phyloP scores from a whole-genome alignment of 1,139 yeast species.

The Saccharomycopsis phalli region DNA sequence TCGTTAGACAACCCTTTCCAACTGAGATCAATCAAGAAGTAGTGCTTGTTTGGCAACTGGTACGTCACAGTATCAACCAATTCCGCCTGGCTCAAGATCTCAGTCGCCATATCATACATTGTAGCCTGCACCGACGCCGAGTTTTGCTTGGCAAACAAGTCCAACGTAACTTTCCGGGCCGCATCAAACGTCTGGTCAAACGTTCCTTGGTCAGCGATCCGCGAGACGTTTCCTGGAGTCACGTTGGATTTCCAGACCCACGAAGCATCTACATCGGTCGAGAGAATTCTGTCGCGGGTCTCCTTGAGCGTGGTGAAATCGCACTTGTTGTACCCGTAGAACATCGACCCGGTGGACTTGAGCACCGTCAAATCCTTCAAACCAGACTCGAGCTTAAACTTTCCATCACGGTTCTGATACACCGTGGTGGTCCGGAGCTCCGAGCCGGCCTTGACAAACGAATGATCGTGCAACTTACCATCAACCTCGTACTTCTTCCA shows the following conservation, averaged over 20 bases:
- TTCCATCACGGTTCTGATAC: slow-evolving; percentile 36
- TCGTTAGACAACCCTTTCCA: slow-evolving; percentile 70
- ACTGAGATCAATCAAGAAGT: slow-evolving; percentile 64
- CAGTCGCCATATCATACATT: slow-evolving; percentile 83
- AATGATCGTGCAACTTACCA: slow-evolving; percentile 72
- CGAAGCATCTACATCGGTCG: slow-evolving; percentile 74
- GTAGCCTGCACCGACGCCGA: slow-evolving; percentile 93
- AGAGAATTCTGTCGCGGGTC: slow-evolving; percentile 72
- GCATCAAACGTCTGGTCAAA: slow-evolving; percentile 53
- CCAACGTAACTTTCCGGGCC: slow-evolving; percentile 65
- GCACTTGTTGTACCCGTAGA: slow-evolving; percentile 76
- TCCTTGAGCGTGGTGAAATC: slow-evolving; percentile 84
- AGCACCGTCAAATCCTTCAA: slow-evolving; percentile 79
- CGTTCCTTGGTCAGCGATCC: slow-evolving; percentile 48
- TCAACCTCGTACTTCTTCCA: slow-evolving; percentile 73
- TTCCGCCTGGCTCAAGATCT: slow-evolving; percentile 52
- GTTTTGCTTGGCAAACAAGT: slow-evolving; percentile 72
- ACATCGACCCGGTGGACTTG: slow-evolving; percentile 92
- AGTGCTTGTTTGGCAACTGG: slow-evolving; percentile 83
- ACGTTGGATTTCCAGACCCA: slow-evolving; percentile 59
- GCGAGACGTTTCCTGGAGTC: slow-evolving; percentile 42
- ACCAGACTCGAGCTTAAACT: slow-evolving; percentile 54
- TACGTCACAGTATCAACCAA: slow-evolving; percentile 59
- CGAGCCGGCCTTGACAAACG: slow-evolving; percentile 76
- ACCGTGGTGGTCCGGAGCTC: slow-evolving; percentile 61